Conservation (phyloP, 2,329 filamentous ascomycete genomes). For the Phaeomoniella chlamydospora region DNA sequence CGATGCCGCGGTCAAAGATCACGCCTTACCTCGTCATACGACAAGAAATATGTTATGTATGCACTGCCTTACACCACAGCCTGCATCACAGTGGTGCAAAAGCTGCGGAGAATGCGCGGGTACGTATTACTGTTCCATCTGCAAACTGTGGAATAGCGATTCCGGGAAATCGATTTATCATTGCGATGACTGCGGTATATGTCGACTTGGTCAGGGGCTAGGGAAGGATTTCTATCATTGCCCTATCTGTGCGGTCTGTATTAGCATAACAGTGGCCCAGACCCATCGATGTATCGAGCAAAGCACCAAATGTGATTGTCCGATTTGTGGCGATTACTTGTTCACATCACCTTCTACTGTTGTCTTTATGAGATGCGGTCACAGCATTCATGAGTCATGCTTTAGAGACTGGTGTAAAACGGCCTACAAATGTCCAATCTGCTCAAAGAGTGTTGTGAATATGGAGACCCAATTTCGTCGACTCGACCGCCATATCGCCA, state of each 20-base stretch:
- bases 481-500: conserved; percentile 70
- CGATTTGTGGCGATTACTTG: conserved; percentile 92
- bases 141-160: conserved; percentile 96
- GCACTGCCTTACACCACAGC: conserved; percentile 76
- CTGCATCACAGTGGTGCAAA: conserved; percentile 62
- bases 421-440: conserved; percentile 93
- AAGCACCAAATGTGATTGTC: conserved; percentile 88
- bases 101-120: conserved; percentile 65
- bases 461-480: conserved; percentile 95
- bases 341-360: conserved; percentile 82
- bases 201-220: conserved; percentile 73
- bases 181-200: conserved; percentile 91
- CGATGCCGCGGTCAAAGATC: conserved; percentile 59
- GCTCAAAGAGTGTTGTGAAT: conserved; percentile 90
- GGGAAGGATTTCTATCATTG: conserved; percentile 98
- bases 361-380: conserved; percentile 88
- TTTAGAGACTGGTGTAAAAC: conserved; percentile 76
- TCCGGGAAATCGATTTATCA: conserved; percentile 86
- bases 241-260: conserved; percentile 93
- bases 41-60: conserved; percentile 97
- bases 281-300: conserved; percentile 90
- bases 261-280: conserved; percentile 70
- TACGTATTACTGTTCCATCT: conserved; percentile 84
- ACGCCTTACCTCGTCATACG: conserved; percentile 62
- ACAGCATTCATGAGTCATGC: conserved; percentile 86